A percentile compares a stretch with the other conserved stretches of the same genome.
phyloP scores from a whole-genome alignment of 2,329 filamentous ascomycete species.

The Metarhizium sp. region DNA sequence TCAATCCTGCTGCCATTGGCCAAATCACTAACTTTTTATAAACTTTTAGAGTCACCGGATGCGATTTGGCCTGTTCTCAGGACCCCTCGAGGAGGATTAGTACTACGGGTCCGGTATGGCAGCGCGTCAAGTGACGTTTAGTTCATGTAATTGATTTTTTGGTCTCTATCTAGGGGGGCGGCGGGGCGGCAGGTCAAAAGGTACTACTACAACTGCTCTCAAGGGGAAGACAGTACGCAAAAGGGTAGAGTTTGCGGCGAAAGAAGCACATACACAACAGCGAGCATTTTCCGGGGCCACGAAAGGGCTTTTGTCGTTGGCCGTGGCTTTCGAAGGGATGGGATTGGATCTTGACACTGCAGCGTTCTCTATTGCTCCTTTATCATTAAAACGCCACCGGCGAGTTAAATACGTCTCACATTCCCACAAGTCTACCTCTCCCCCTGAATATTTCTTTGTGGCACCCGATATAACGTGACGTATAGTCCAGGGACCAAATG shows the following conservation, averaged over 20 bases:
- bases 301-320: conserved; percentile 17
- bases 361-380: conserved; percentile 9
- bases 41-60: conserved; percentile 62
- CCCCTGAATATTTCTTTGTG: background rate
- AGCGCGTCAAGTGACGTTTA: conserved; percentile 1
- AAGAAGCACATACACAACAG: conserved; percentile 20
- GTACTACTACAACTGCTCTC: background rate
- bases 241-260: conserved; percentile 4
- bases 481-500: background rate
- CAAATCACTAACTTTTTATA: conserved; percentile 13
- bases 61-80: conserved; percentile 66
- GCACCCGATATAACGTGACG: background rate
- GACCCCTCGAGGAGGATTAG: conserved; percentile 49
- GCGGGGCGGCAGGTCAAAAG: background rate
- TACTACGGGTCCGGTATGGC: conserved; percentile 3
- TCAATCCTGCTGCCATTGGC: no score
- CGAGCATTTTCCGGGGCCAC: conserved; percentile 23
- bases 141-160: background rate
- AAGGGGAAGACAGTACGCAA: conserved; percentile 5
- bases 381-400: conserved; percentile 1
- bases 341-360: conserved; percentile 21
- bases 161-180: background rate
- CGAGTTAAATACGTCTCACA: conserved; percentile 1
- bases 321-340: conserved; percentile 14
- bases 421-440: background rate